Evolutionary conservation across 148 eudicot genomes (phyloP).

Genomic region (Camellia japonica): DNA sequence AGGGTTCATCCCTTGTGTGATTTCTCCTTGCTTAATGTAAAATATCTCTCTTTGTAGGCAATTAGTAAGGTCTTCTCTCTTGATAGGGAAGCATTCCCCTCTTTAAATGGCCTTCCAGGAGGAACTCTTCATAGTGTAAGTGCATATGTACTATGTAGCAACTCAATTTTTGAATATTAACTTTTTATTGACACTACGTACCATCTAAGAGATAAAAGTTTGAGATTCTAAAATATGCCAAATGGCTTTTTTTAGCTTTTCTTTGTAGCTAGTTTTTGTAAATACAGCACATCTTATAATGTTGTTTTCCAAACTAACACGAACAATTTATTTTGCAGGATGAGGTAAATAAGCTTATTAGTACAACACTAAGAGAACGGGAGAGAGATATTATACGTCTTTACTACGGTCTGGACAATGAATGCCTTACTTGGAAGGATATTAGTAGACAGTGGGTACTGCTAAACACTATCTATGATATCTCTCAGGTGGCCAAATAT

Average conservation of each 20-base stretch:
- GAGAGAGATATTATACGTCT: slow-evolving; percentile 78
- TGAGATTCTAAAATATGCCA: background rate
- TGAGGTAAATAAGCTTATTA: slow-evolving; percentile 77
- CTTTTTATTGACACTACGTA: background rate
- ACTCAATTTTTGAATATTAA: no score
- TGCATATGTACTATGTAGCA: background rate
- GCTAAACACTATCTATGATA: no score
- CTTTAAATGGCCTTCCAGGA: slow-evolving; percentile 81
- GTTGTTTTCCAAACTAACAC: slow-evolving; percentile 7
- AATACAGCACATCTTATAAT: background rate
- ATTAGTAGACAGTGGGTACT: no score
- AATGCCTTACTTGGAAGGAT: no score
- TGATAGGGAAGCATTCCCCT: slow-evolving; percentile 82
- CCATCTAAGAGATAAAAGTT: background rate
- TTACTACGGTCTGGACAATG: no score
- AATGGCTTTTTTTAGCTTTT: background rate
- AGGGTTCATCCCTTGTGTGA: background rate
- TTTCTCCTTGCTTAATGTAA: slow-evolving; percentile 12
- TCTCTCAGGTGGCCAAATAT: no score
- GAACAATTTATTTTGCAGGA: slow-evolving; percentile 39
- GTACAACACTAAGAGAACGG: slow-evolving; percentile 57
- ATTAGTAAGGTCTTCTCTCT: slow-evolving; percentile 68
- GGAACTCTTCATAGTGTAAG: slow-evolving; percentile 88
- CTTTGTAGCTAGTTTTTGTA: background rate
- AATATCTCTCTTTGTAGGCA: slow-evolving; percentile 47